Evolutionary conservation across 176 grass and related monocot genomes (phyloP).

Genomic region (Rhynchospora tenuis): DNA sequence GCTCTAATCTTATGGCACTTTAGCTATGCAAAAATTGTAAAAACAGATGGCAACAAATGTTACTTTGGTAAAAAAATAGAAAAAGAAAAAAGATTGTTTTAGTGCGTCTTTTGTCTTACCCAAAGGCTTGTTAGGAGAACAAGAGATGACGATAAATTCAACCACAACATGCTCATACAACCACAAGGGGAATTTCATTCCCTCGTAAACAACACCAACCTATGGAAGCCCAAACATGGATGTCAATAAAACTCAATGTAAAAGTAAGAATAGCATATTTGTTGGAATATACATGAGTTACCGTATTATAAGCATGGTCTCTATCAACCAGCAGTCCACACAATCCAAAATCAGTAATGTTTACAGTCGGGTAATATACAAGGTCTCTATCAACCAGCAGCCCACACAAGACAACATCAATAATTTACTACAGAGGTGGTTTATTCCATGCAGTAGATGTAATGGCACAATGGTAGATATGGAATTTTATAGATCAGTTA

Average conservation of each 20-base stretch:
- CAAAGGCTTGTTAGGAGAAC: conserved; percentile 53
- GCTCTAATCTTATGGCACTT: neutral
- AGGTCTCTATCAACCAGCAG: neutral
- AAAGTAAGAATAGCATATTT: neutral
- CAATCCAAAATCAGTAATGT: neutral
- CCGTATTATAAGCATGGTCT: neutral
- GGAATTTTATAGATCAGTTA: neutral
- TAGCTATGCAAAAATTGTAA: neutral
- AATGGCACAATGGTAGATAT: neutral
- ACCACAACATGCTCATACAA: conserved; percentile 85
- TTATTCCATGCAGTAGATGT: neutral
- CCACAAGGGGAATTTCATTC: conserved; percentile 95
- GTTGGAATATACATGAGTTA: neutral
- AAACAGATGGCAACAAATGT: neutral
- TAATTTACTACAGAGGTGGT: neutral
- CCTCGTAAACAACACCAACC: conserved; percentile 81
- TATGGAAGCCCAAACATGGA: conserved; percentile 38
- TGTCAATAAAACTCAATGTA: conserved; percentile 2
- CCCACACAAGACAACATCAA: too few species aligned
- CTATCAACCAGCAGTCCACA: neutral
- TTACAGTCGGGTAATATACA: neutral
- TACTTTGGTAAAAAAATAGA: neutral
- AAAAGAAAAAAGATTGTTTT: neutral
- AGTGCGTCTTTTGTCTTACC: conserved; percentile 13
- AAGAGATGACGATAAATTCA: conserved; percentile 74